phyloP scores from a whole-genome alignment of 352 stramenopile genomes.

The Phytophthora niederhauseri region DNA sequence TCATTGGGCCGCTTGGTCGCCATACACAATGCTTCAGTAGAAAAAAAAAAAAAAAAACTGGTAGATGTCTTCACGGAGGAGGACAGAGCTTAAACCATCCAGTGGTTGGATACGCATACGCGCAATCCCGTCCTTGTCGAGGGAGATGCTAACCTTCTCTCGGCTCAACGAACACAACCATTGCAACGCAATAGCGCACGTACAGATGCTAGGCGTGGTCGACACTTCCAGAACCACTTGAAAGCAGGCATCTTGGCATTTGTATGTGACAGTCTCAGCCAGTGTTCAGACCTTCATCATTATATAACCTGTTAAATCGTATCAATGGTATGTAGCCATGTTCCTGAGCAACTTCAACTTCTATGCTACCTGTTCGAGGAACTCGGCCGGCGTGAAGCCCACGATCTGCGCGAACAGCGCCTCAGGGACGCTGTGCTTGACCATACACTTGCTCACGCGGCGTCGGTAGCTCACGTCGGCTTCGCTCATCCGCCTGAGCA shows the following conservation, averaged over 20 bases:
- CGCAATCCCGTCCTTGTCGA: slow-evolving; percentile 94
- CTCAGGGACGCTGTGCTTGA: slow-evolving; percentile 23
- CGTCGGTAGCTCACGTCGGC: slow-evolving; percentile 14
- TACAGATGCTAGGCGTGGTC: slow-evolving; percentile 33
- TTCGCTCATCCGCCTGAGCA: slow-evolving; percentile 31
- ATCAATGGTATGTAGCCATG: slow-evolving; percentile 18
- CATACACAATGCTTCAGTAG: slow-evolving; percentile 10
- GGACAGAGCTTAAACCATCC: slow-evolving; percentile 89
- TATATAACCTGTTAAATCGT: slow-evolving; percentile 27
- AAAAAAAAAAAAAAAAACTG: slow-evolving; percentile 82
- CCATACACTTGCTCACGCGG: slow-evolving; percentile 29
- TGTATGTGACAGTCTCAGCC: slow-evolving; percentile 17
- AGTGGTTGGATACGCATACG: slow-evolving; percentile 77
- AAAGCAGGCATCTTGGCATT: slow-evolving; percentile 12
- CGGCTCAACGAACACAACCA: slow-evolving; percentile 92
- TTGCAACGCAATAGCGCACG: fast-evolving
- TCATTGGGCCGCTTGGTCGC: slow-evolving; percentile 17
- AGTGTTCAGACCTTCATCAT: slow-evolving; percentile 28
- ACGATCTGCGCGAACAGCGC: slow-evolving; percentile 25
- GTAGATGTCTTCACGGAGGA: slow-evolving; percentile 59
- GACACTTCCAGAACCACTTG: slow-evolving; percentile 40
- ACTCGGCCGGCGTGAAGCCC: slow-evolving; percentile 21
- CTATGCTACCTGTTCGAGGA: slow-evolving; percentile 19
- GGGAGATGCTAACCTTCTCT: slow-evolving; percentile 96
- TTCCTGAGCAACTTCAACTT: slow-evolving; percentile 6